Conservation (phyloP, 768 basidiomycete species). For the Lactarius evosmus region DNA sequence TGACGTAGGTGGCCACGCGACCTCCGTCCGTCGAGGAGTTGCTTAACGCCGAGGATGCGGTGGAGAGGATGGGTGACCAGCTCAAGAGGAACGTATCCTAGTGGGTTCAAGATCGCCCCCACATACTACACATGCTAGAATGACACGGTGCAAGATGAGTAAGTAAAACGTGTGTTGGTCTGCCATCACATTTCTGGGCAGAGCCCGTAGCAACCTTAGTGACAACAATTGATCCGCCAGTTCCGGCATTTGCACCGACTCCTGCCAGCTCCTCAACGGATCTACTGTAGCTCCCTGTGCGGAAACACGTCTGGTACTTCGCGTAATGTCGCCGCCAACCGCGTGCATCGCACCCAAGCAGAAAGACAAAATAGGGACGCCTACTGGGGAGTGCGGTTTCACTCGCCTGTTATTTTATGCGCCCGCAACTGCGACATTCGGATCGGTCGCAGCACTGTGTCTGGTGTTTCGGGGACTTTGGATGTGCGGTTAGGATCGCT, state of each 20-base stretch:
- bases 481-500: background rate
- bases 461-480: slow-evolving; percentile 23
- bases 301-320: slow-evolving; percentile 12
- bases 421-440: background rate
- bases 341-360: background rate
- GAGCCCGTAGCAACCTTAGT: too few relatives aligned
- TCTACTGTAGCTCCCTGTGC: slow-evolving; percentile 9
- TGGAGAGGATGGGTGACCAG: slow-evolving; percentile 53
- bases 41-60: slow-evolving; percentile 32
- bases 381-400: background rate
- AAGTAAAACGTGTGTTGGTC: too few relatives aligned
- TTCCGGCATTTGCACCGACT: background rate
- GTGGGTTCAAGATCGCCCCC: slow-evolving; percentile 74
- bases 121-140: too few relatives aligned
- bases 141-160: too few relatives aligned
- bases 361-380: background rate
- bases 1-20: background rate
- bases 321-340: background rate
- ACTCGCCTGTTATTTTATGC: slow-evolving; percentile 5
- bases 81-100: slow-evolving; percentile 46
- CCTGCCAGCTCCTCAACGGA: background rate
- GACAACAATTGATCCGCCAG: too few relatives aligned
- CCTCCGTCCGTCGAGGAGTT: background rate
- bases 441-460: background rate
- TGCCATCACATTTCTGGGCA: too few relatives aligned